These are phyloP conservation scores for Fusarium sp. DNA, from an alignment of 2,329 filamentous ascomycete genomes.

Conservation along the genomic window DNA sequence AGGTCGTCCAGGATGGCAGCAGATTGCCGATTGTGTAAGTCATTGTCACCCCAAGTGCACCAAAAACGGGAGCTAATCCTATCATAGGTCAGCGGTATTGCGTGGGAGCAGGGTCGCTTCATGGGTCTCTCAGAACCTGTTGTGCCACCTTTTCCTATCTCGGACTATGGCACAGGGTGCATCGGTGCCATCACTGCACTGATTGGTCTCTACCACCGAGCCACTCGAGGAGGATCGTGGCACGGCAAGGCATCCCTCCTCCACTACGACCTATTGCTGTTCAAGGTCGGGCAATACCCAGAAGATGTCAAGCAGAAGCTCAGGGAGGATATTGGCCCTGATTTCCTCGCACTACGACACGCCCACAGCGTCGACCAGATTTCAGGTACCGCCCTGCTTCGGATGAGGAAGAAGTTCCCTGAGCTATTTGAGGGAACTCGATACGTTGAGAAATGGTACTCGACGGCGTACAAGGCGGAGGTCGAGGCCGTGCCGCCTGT, in stretches of 20 bases:
- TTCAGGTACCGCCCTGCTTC: conserved; percentile 67
- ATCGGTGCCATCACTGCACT: conserved; percentile 77
- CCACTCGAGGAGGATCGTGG: conserved; percentile 74
- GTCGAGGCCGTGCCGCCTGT: conserved; percentile 58
- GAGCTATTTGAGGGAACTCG: conserved; percentile 24
- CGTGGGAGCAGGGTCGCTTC: conserved; percentile 71
- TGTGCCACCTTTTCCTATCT: conserved; percentile 73
- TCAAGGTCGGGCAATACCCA: conserved; percentile 69
- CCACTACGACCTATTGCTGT: conserved; percentile 76
- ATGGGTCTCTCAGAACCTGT: conserved; percentile 73
- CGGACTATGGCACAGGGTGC: conserved; percentile 77
- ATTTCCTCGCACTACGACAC: conserved; percentile 69
- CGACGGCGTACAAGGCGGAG: conserved; percentile 37
- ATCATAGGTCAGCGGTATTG: conserved; percentile 64
- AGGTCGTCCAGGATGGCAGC: conserved; percentile 75
- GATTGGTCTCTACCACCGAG: conserved; percentile 71
- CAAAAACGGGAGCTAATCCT: neutral
- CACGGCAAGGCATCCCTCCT: conserved; percentile 72
- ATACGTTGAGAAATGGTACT: conserved; percentile 40
- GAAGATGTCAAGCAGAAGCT: conserved; percentile 64
- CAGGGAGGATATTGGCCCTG: conserved; percentile 59
- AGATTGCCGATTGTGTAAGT: conserved; percentile 73
- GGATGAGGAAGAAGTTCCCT: conserved; percentile 39
- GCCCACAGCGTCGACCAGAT: conserved; percentile 75
- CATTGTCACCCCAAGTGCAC: neutral